phyloP scores from a whole-genome alignment of 371 early-diverging fungal species.

The Syncephalastrum racemosum region DNA sequence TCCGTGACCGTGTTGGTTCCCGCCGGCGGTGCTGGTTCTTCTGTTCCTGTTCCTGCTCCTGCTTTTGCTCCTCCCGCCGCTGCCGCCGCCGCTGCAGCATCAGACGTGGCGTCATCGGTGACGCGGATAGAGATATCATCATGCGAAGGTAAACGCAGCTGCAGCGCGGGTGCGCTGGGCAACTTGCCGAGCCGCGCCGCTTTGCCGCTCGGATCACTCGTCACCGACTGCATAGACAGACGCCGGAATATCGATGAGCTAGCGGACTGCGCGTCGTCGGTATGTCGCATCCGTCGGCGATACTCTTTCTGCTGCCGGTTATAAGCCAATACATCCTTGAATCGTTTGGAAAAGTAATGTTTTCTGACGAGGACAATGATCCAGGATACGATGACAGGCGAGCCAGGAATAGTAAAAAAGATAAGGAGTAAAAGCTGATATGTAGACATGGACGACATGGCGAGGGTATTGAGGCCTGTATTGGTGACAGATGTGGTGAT shows the following conservation, averaged over 20 bases:
- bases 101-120: too few species aligned
- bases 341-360: constrained; percentile 38
- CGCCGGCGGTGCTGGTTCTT: too few species aligned
- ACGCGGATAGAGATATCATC: too few species aligned
- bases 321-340: constrained; percentile 27
- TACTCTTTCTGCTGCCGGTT: constrained; percentile 26
- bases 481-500: constrained; percentile 33
- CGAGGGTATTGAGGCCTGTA: constrained; percentile 37
- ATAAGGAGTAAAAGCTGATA: constrained; percentile 29
- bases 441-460: constrained; percentile 30
- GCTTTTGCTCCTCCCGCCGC: too few species aligned
- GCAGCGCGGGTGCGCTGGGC: too few species aligned
- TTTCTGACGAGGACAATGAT: constrained; percentile 34
- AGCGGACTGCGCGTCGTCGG: background rate
- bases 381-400: constrained; percentile 26
- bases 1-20: too few species aligned
- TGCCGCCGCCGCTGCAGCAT: too few species aligned
- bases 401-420: constrained; percentile 23
- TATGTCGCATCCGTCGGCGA: constrained; percentile 3
- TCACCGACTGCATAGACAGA: too few species aligned
- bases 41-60: too few species aligned
- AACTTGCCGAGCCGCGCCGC: background rate
- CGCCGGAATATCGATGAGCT: too few species aligned
- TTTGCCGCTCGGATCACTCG: background rate
- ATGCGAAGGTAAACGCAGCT: too few species aligned